Percentiles rank a stretch among this genome's conserved stretches.
phyloP scores from a whole-genome alignment of 805 yeast species.

The Nakazawaea ambrosiae region DNA sequence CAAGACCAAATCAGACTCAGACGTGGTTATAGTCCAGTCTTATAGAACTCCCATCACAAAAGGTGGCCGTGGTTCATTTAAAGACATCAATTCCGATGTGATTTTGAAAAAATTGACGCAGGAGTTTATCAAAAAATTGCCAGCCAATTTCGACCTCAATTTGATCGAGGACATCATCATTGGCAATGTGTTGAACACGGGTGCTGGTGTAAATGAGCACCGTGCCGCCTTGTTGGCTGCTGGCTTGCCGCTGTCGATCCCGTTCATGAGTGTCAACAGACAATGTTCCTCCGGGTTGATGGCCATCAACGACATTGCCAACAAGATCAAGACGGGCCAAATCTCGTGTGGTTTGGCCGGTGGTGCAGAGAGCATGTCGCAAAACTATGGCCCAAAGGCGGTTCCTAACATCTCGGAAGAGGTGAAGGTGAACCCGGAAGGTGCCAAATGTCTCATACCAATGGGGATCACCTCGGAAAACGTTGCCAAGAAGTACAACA shows the following conservation, averaged over 20 bases:
- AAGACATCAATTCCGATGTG: slow-evolving; percentile 78
- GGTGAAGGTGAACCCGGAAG: slow-evolving; percentile 32
- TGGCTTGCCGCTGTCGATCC: slow-evolving; percentile 75
- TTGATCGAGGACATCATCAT: slow-evolving; percentile 79
- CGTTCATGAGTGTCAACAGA: slow-evolving; percentile 81
- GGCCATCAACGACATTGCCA: slow-evolving; percentile 86
- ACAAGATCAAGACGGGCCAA: slow-evolving; percentile 76
- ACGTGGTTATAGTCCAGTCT: slow-evolving; percentile 86
- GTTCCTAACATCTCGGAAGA: slow-evolving; percentile 51
- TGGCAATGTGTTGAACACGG: slow-evolving; percentile 88
- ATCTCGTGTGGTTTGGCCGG: slow-evolving; percentile 86
- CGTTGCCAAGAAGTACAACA: slow-evolving; percentile 59
- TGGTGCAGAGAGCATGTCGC: slow-evolving; percentile 95
- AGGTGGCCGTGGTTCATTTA: slow-evolving; percentile 83
- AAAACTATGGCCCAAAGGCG: slow-evolving; percentile 76
- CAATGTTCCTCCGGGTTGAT: slow-evolving; percentile 94
- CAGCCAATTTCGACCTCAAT: slow-evolving; percentile 40
- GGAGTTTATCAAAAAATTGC: slow-evolving; percentile 46
- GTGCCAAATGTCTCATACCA: slow-evolving; percentile 77
- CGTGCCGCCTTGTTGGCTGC: slow-evolving; percentile 89
- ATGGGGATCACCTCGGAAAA: slow-evolving; percentile 97
- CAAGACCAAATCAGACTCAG: slow-evolving; percentile 63
- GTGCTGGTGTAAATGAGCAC: slow-evolving; percentile 94
- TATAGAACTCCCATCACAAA: slow-evolving; percentile 86
- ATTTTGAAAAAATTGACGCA: slow-evolving; percentile 58